Evolutionary conservation across 768 basidiomycete species (phyloP).

Genomic region (Boletus rubescentipes): DNA sequence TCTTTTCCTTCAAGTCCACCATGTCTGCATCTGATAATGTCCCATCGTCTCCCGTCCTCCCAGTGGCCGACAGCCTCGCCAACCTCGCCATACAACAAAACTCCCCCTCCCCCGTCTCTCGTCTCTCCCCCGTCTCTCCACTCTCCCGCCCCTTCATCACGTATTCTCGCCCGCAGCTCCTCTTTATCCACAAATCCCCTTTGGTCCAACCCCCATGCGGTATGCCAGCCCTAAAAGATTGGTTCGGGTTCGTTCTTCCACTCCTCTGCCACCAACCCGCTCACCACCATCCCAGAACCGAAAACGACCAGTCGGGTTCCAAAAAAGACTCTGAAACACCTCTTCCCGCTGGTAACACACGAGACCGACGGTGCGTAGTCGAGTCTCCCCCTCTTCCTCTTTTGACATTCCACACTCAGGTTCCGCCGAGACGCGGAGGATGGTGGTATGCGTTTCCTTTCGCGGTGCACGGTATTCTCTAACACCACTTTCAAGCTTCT

Average conservation of each 20-base stretch:
- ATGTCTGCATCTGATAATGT: slow-evolving; percentile 35
- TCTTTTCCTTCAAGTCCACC: slow-evolving; percentile 20
- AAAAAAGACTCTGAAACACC: slow-evolving; percentile 64
- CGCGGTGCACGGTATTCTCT: neutral
- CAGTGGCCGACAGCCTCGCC: slow-evolving; percentile 32
- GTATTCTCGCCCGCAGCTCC: slow-evolving; percentile 70
- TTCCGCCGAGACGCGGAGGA: slow-evolving; percentile 80
- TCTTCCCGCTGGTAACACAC: slow-evolving; percentile 47
- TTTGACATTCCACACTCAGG: slow-evolving; percentile 38
- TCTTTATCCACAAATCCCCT: slow-evolving; percentile 71
- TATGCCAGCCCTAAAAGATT: slow-evolving; percentile 82
- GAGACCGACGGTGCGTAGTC: slow-evolving; percentile 64
- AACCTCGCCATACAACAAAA: slow-evolving; percentile 30
- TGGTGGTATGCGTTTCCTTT: slow-evolving; percentile 45
- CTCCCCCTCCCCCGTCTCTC: slow-evolving; percentile 10
- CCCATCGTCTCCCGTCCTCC: slow-evolving; percentile 24
- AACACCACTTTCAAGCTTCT: slow-evolving; percentile 41
- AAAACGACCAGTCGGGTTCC: slow-evolving; percentile 43
- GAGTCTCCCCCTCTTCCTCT: neutral
- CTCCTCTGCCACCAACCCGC: slow-evolving; percentile 1
- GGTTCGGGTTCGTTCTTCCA: slow-evolving; percentile 73
- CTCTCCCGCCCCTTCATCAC: slow-evolving; percentile 49
- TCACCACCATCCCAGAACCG: slow-evolving; percentile 39
- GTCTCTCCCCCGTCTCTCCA: slow-evolving; percentile 8
- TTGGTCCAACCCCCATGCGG: slow-evolving; percentile 65